Evolutionary conservation across 73 alveolate genomes (phyloP), one percentile per base, ranked within the genome.

Genomic region (Effrenium voratum): DNA sequence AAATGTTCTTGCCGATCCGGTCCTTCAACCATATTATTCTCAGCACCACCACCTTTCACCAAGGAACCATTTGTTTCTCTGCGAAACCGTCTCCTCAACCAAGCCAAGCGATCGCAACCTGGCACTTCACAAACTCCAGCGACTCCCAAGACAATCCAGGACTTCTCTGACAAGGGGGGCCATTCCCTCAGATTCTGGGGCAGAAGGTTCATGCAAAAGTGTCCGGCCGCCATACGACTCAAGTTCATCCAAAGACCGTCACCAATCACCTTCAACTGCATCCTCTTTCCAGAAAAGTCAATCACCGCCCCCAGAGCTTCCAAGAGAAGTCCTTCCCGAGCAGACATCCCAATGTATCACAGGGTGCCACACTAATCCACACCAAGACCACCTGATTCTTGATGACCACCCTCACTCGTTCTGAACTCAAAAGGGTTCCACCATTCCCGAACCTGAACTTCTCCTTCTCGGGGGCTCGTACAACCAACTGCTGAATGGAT

Each of bases 371-470:
- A 45, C 63, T 28, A 40, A 77, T 5, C 66, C 88, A 77, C 40
- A 77, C 28, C 38, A 77, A 5, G 4, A 77, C 43, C 24, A 77
- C 63, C 26, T 45, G 45, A 44, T 77, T 32, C 41, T 34, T 41
- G 63, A 77, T 28, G 36, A 76, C 44, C 13, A 43, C 41, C 15
- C 88, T 19, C 5, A 77, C 28, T 1, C 88, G 57, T 22, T 77
- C 63, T 0, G 30, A 5, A 47, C 66, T 43, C 26, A 43, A 22
- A 40, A 77, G 44, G 30, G 6, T 22, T 0, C 88, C 88, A 24
- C 88, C 88, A 41, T 77, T 77, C 22, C 88, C 88, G 28, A 77
- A 77, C 63, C 60, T 41, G 44, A 77, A 43, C 63, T 43, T 4
- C 63, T 77, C 88, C 6, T 44, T 45, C 26, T 43, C 88, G 19